Percentiles rank a stretch among this genome's conserved stretches.
These are phyloP conservation scores for Paraconiothyrium brasiliense DNA, from an alignment of 2,329 filamentous ascomycete genomes.

Conservation along the genomic window DNA sequence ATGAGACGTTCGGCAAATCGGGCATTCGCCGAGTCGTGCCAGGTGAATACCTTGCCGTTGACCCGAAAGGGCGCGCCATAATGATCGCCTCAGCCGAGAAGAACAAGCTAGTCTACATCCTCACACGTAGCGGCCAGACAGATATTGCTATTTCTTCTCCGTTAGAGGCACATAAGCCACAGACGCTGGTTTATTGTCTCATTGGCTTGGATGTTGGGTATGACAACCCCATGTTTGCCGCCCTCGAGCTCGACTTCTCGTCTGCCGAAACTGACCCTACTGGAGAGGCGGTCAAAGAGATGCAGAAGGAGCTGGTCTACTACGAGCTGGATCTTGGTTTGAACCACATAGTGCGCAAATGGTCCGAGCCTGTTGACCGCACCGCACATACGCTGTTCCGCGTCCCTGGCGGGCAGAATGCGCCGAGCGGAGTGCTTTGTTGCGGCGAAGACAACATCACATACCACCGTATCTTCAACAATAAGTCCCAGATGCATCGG, in stretches of 20 bases:
- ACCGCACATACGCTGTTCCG: constrained; percentile 92
- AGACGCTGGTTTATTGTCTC: constrained; percentile 87
- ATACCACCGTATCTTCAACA: constrained; percentile 88
- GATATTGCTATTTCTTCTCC: constrained; percentile 97
- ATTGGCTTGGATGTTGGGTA: constrained; percentile 94
- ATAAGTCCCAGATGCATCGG: constrained; percentile 78
- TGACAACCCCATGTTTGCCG: constrained; percentile 95
- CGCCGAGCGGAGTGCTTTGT: constrained; percentile 92
- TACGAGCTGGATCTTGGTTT: constrained; percentile 97
- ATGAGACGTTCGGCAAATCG: constrained; percentile 98
- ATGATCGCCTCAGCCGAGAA: constrained; percentile 95
- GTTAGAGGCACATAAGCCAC: constrained; percentile 92
- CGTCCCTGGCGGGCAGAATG: constrained; percentile 91
- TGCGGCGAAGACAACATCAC: constrained; percentile 95
- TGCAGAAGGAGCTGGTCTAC: constrained; percentile 93
- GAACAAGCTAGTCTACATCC: constrained; percentile 98
- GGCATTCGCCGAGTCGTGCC: constrained; percentile 92
- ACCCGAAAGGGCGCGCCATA: constrained; percentile 95
- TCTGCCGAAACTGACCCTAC: constrained; percentile 91
- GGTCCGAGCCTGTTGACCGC: constrained; percentile 92
- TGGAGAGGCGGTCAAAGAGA: constrained; percentile 79
- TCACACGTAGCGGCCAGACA: constrained; percentile 93
- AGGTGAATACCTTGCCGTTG: constrained; percentile 93
- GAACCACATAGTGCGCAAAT: constrained; percentile 96
- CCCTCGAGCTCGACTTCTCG: constrained; percentile 91